Evolutionary conservation across 345 rosid species (phyloP).

Genomic region (Murraya paniculata): DNA sequence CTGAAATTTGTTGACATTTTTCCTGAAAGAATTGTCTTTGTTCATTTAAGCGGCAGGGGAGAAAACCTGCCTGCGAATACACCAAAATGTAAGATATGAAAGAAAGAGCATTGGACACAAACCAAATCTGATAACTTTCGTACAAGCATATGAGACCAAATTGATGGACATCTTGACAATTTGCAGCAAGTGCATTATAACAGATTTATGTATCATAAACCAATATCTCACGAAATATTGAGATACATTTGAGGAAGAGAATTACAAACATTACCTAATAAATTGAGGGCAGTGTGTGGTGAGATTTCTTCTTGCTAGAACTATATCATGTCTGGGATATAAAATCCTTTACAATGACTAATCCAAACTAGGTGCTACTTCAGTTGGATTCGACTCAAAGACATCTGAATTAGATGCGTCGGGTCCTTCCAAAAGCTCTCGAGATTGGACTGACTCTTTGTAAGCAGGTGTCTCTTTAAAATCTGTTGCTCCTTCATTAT

Average conservation of each 20-base stretch:
- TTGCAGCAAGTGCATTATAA: background rate
- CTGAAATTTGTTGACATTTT: background rate
- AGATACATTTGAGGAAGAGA: slow-evolving; percentile 3
- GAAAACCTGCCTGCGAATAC: background rate
- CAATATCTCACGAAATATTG: slow-evolving; percentile 10
- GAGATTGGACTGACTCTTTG: slow-evolving; percentile 72
- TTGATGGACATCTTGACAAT: background rate
- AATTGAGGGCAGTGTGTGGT: slow-evolving; percentile 12
- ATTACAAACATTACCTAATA: slow-evolving; percentile 23
- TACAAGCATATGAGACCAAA: background rate
- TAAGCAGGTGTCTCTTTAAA: slow-evolving; percentile 84
- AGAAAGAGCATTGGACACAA: background rate
- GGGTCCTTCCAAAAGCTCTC: slow-evolving; percentile 72
- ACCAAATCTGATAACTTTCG: background rate
- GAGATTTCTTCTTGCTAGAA: slow-evolving; percentile 5
- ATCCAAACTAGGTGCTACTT: slow-evolving; percentile 91
- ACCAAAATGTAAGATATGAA: background rate
- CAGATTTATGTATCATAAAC: slow-evolving; percentile 4
- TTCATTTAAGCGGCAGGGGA: background rate
- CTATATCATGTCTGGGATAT: slow-evolving; percentile 1
- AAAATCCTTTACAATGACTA: slow-evolving; percentile 28
- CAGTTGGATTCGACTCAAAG: slow-evolving; percentile 96
- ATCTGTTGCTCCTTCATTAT: slow-evolving; percentile 91
- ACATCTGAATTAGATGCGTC: slow-evolving; percentile 68
- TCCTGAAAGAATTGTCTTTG: background rate